Percentiles rank a stretch among this genome's conserved stretches.
These are phyloP conservation scores for Fusarium xylarioides DNA, from an alignment of 2,329 filamentous ascomycete genomes.

Conservation along the genomic window DNA sequence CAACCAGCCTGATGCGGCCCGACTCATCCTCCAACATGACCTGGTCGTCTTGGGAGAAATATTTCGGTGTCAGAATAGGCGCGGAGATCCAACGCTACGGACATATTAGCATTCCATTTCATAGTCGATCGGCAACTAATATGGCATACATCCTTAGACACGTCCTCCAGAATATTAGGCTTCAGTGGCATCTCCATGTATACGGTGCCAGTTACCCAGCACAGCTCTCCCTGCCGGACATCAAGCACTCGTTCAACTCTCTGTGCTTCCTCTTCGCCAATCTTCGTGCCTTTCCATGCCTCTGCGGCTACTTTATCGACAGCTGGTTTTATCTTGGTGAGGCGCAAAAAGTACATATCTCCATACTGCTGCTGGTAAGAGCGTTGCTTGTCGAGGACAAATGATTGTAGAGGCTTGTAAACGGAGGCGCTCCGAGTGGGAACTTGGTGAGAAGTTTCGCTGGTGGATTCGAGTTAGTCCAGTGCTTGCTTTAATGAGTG, in stretches of 20 bases:
- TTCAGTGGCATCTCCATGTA: slow-evolving; percentile 98
- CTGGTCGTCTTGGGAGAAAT: slow-evolving; percentile 73
- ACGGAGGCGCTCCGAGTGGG: slow-evolving; percentile 63
- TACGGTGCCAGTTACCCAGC: slow-evolving; percentile 93
- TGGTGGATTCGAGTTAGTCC: slow-evolving; percentile 20
- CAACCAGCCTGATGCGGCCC: slow-evolving; percentile 82
- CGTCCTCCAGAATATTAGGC: slow-evolving; percentile 94
- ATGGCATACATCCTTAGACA: slow-evolving; percentile 81
- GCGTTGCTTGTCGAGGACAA: slow-evolving; percentile 72
- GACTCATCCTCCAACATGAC: slow-evolving; percentile 97
- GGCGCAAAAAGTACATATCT: slow-evolving; percentile 95
- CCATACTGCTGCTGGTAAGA: slow-evolving; percentile 96
- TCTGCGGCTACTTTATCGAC: slow-evolving; percentile 78
- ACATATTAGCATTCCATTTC: neutral
- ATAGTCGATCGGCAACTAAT: neutral
- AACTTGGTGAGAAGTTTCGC: slow-evolving; percentile 48
- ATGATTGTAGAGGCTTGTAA: slow-evolving; percentile 82
- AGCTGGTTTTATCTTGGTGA: slow-evolving; percentile 85
- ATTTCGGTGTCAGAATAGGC: slow-evolving; percentile 79
- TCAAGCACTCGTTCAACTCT: slow-evolving; percentile 90
- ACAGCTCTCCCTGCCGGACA: slow-evolving; percentile 92
- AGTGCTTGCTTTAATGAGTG: neutral
- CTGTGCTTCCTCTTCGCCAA: slow-evolving; percentile 78
- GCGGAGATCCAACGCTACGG: slow-evolving; percentile 86
- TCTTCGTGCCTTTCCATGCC: slow-evolving; percentile 80